These are phyloP conservation scores for Vitis hybrid DNA, from an alignment of 177 flowering plant species.

Conservation along the genomic window DNA sequence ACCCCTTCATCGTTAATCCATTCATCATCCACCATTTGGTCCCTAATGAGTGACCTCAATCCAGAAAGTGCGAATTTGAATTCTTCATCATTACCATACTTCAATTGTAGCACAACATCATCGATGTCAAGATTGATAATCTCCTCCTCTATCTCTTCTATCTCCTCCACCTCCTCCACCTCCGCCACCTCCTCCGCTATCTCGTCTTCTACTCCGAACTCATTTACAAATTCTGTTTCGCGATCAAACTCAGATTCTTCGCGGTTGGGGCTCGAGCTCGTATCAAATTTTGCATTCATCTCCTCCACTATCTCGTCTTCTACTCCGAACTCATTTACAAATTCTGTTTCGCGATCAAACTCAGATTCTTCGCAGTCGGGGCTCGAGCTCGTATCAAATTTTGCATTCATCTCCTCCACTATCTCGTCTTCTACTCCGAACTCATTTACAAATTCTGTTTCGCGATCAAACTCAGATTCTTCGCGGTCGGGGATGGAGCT, in stretches of 20 bases:
- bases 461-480: conserved; percentile 9
- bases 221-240: conserved; percentile 18
- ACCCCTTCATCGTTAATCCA: conserved; percentile 53
- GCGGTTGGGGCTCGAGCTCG: not conserved
- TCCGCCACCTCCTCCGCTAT: conserved; percentile 22
- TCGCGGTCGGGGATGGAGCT: not conserved
- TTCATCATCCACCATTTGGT: conserved; percentile 3
- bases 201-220: conserved; percentile 12
- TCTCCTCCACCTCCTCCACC: conserved; percentile 14
- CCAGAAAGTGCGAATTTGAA: conserved; percentile 42
- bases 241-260: conserved; percentile 7
- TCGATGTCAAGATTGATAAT: conserved; percentile 21
- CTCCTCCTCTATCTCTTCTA: conserved; percentile 19
- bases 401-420: conserved; percentile 15
- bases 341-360: conserved; percentile 11
- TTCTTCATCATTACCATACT: conserved; percentile 58
- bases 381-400: conserved; percentile 5
- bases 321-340: conserved; percentile 14
- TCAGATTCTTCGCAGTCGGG: conserved; percentile 1
- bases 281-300: conserved; percentile 9
- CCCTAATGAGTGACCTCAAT: conserved; percentile 13
- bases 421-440: conserved; percentile 12
- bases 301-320: conserved; percentile 19
- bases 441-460: conserved; percentile 18
- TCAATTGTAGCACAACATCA: conserved; percentile 55